Conservation (phyloP, 805 yeast genomes). For the Yamadazyma sp. region DNA sequence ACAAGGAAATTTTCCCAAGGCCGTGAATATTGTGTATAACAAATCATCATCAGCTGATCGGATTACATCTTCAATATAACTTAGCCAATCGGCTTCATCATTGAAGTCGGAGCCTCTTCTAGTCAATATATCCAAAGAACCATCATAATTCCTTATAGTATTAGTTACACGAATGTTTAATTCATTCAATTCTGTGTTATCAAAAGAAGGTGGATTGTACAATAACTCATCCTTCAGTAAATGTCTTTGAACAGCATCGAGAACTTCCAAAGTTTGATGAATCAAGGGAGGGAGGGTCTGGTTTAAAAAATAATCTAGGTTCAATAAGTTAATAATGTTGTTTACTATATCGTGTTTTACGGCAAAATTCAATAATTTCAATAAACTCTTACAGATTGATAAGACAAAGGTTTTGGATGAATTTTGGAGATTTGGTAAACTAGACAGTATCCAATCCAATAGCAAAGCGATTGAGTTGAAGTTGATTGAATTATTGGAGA, state of each 20-base stretch:
- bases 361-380: constrained; percentile 7
- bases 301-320: constrained; percentile 7
- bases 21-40: constrained; percentile 29
- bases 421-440: constrained; percentile 2
- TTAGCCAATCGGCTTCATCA: constrained; percentile 3
- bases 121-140: constrained; percentile 3
- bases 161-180: constrained; percentile 1
- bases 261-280: constrained; percentile 3
- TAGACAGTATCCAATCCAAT: constrained; percentile 11
- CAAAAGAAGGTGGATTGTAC: not conserved
- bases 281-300: constrained; percentile 3
- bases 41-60: not conserved
- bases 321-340: constrained; percentile 8
- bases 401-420: constrained; percentile 17
- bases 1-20: constrained; percentile 44
- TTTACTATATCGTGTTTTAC: constrained; percentile 5
- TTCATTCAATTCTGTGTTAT: constrained; percentile 1
- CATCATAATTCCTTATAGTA: constrained; percentile 3
- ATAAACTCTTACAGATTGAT: constrained; percentile 16
- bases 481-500: constrained; percentile 20
- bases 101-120: not conserved
- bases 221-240: not conserved
- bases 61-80: not conserved
- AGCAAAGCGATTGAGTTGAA: constrained; percentile 25
- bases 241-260: not conserved